Evolutionary conservation across 73 alveolate genomes (phyloP).

Genomic region (Stentor coeruleus): DNA sequence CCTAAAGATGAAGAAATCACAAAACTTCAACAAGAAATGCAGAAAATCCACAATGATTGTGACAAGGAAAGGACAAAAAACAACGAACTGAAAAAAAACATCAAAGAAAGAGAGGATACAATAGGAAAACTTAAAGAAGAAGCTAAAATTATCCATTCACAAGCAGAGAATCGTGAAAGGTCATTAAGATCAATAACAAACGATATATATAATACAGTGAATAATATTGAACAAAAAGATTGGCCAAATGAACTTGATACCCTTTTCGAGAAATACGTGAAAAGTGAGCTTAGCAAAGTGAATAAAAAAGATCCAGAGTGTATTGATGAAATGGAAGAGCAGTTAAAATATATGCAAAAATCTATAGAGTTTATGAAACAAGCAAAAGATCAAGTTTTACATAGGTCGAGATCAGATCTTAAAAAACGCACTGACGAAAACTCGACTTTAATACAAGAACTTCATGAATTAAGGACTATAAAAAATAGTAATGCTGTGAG

Average conservation of each 20-base stretch:
- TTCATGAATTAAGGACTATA: conserved; percentile 62
- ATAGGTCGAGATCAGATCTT: conserved; percentile 67
- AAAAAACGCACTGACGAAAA: conserved; percentile 78
- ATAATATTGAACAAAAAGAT: conserved; percentile 68
- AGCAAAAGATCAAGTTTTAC: conserved; percentile 65
- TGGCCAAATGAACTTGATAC: conserved; percentile 73
- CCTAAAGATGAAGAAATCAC: conserved; percentile 83
- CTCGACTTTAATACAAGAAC: conserved; percentile 65
- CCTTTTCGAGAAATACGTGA: conserved; percentile 72
- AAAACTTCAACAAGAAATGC: conserved; percentile 63
- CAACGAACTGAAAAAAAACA: conserved; percentile 64
- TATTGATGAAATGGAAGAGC: conserved; percentile 76
- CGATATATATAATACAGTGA: conserved; percentile 75
- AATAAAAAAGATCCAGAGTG: conserved; percentile 81
- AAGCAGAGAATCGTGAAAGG: conserved; percentile 66
- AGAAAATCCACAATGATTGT: conserved; percentile 37
- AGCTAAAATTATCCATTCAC: conserved; percentile 42
- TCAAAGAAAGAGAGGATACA: conserved; percentile 58
- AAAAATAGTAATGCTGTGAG: conserved; percentile 42
- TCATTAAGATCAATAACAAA: conserved; percentile 59
- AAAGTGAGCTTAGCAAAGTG: conserved; percentile 64
- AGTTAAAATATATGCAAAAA: conserved; percentile 74
- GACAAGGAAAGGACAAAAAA: conserved; percentile 20
- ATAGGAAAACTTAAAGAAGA: conserved; percentile 62
- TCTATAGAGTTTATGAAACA: conserved; percentile 64